Evolutionary conservation across 2,329 filamentous ascomycete genomes (phyloP).

Genomic region (Fusarium setosum): DNA sequence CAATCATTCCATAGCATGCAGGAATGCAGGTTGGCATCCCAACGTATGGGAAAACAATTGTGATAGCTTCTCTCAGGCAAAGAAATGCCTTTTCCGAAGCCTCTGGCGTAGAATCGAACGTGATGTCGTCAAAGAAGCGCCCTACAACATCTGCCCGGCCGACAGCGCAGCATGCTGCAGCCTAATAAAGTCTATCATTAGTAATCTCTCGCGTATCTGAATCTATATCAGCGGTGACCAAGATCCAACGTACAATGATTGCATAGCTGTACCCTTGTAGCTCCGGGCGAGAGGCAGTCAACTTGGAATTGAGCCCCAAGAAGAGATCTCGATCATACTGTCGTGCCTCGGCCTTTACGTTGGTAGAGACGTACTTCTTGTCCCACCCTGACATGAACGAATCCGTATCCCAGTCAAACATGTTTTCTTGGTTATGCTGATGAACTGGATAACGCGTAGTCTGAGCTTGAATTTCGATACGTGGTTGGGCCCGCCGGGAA

Average conservation of each 20-base stretch:
- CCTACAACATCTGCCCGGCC: slow-evolving; percentile 29
- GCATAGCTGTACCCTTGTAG: slow-evolving; percentile 6
- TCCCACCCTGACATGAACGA: slow-evolving; percentile 28
- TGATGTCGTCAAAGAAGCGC: slow-evolving; percentile 23
- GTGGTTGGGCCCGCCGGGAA: neutral
- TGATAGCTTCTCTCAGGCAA: slow-evolving; percentile 23
- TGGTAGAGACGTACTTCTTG: slow-evolving; percentile 27
- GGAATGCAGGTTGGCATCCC: slow-evolving; percentile 33
- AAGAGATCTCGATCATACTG: slow-evolving; percentile 18
- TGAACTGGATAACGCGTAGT: accelerated
- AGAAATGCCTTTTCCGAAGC: slow-evolving; percentile 19
- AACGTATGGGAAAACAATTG: slow-evolving; percentile 24
- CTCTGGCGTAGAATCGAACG: slow-evolving; percentile 12
- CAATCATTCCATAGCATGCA: slow-evolving; percentile 35
- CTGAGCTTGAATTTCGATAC: neutral
- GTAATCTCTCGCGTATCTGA: neutral
- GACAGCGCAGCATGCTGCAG: slow-evolving; percentile 25
- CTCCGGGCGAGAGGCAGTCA: neutral
- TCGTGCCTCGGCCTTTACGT: slow-evolving; percentile 15
- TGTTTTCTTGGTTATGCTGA: neutral
- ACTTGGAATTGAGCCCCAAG: slow-evolving; percentile 9
- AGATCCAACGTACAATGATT: slow-evolving; percentile 8
- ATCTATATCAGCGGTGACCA: neutral
- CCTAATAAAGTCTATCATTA: neutral
- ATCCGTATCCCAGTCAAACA: slow-evolving; percentile 25